Percentiles rank a stretch among this genome's conserved stretches.
Evolutionary conservation across 1,139 yeast species (phyloP).

Genomic region (Trichomonascaceae sp.): DNA sequence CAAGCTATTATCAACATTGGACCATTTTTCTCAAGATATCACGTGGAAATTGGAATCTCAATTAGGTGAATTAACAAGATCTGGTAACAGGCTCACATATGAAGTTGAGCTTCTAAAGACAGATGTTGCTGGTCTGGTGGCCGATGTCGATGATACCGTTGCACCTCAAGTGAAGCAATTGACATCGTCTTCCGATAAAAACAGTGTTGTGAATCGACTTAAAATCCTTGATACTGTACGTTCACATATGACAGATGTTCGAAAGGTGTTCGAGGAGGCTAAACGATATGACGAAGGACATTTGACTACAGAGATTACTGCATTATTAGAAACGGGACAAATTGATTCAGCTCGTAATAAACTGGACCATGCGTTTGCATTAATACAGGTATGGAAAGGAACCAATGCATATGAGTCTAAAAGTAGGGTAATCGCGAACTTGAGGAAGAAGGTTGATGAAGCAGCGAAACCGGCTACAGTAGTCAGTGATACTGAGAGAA

Average conservation of each 20-base stretch:
- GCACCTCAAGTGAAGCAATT: constrained; percentile 20
- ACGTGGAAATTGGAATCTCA: constrained; percentile 28
- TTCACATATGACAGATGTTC: constrained; percentile 26
- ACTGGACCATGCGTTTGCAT: constrained; percentile 20
- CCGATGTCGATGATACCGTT: constrained; percentile 21
- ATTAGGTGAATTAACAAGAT: constrained; percentile 25
- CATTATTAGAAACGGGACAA: constrained; percentile 19
- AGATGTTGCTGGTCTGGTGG: constrained; percentile 27
- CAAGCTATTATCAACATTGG: constrained; percentile 30
- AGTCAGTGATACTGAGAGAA: background rate
- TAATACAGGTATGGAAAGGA: constrained; percentile 30
- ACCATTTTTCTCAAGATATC: constrained; percentile 30
- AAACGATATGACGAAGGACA: constrained; percentile 23
- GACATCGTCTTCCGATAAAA: constrained; percentile 6
- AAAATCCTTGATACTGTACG: constrained; percentile 26
- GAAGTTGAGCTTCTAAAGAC: constrained; percentile 32
- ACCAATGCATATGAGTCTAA: constrained; percentile 21
- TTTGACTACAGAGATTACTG: constrained; percentile 18
- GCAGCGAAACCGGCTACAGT: background rate
- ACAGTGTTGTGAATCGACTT: constrained; percentile 14
- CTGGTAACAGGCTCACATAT: constrained; percentile 31
- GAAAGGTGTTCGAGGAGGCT: constrained; percentile 26
- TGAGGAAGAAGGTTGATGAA: constrained; percentile 15
- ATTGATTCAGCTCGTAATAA: constrained; percentile 20
- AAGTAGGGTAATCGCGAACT: constrained; percentile 21